Base-by-base conservation (phyloP, 768 basidiomycete genomes). In the Mrakia blollopis region DNA sequence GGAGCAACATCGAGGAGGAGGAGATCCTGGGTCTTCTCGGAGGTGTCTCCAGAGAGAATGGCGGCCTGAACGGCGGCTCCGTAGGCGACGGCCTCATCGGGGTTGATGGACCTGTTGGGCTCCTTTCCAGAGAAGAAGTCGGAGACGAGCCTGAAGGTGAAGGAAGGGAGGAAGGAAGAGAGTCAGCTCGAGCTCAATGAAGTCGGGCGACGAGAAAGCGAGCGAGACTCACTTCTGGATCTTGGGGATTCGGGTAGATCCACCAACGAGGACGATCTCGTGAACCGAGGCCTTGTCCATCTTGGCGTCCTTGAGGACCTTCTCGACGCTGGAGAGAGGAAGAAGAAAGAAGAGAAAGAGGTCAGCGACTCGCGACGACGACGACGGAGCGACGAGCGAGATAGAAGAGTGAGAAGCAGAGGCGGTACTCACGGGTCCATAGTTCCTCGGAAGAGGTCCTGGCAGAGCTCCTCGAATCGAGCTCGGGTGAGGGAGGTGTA, bases 121-220 rank as follows among this genome's bases (percentile, higher is more conserved):
- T 97, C 94, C 88, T 95, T 94, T 84, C 95, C 95, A 84, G 92
- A 93, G 88, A 98, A 98, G 89, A 92, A 97, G 85, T 98, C 95
- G 80, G 93, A 95, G 76, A 98, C 93, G 83, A 98, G 92, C 86
- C 57, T 57, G 47, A 50, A 50, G 44, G 39, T 6, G 39, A 41
- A 44, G 11, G 57, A 57, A 11, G 57, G 57, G 10, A 57, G 28
- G 28, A 28, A 57, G 57, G 25, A 28, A n/a, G 8, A 28, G 14
- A 11, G 57, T 57, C 57, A 57, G 57, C 57, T 25, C 57, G 8
- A 18, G 57, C 28, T 28, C 25, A 16, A 52, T 23, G 57, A 57
- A 28, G 25, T 25, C 0, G 25, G 14, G 11, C 44, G 44, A 44
- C 39, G 39, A 44, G 44, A 44, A 11, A 14, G 14, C 44, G 44